These are phyloP conservation scores for Fraxinus angustifolia DNA, from an alignment of 305 asterid species.

Conservation along the genomic window DNA sequence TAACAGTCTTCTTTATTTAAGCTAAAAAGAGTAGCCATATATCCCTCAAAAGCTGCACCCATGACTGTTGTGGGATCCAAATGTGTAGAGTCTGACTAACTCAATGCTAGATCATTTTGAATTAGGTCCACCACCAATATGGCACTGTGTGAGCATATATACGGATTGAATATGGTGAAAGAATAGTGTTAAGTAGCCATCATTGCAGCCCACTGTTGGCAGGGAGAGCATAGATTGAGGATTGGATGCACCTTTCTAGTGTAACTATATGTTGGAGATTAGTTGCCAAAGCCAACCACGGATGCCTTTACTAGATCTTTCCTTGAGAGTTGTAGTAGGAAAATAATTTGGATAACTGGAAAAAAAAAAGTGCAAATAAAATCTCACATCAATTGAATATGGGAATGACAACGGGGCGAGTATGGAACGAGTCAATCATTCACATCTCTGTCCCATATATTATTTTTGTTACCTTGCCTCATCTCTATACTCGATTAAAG, in stretches of 20 bases:
- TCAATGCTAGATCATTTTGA: no score
- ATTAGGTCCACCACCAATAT: conserved; percentile 62
- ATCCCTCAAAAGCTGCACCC: conserved; percentile 68
- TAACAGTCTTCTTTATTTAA: conserved; percentile 2
- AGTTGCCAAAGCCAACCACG: conserved; percentile 53
- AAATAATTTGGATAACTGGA: not conserved
- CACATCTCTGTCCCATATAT: no score
- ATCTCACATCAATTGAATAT: not conserved
- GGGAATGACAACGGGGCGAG: no score
- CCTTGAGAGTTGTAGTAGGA: conserved; percentile 21
- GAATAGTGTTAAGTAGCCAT: conserved; percentile 38
- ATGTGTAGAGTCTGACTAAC: conserved; percentile 42
- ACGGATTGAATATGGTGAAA: conserved; percentile 49
- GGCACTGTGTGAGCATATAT: conserved; percentile 49
- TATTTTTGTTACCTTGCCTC: no score
- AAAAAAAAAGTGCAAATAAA: not conserved
- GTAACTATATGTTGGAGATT: not conserved
- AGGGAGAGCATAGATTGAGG: conserved; percentile 33
- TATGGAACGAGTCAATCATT: no score
- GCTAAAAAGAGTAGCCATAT: conserved; percentile 46
- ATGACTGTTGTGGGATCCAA: conserved; percentile 60
- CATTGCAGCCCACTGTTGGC: conserved; percentile 44
- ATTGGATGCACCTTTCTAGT: conserved; percentile 51
- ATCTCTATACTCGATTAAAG: no score
- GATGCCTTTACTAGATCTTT: conserved; percentile 60